A percentile compares a stretch with the other conserved stretches of the same genome.
Conservation (phyloP, 352 stramenopile genomes). For the Plasmopara muralis region DNA sequence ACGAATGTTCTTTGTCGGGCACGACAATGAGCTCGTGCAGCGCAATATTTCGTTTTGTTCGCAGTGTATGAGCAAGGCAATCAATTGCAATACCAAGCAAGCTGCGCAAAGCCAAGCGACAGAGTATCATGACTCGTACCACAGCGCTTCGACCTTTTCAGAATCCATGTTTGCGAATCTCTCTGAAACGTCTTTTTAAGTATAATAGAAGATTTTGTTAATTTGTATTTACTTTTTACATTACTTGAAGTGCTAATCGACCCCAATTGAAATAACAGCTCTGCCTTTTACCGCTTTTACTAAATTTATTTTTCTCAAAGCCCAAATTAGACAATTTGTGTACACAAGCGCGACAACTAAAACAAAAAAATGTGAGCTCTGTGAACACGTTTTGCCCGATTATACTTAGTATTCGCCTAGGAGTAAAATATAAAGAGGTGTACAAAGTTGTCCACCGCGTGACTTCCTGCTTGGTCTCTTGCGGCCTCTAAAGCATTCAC, state of each 20-base stretch:
- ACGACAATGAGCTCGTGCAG: slow-evolving; percentile 24
- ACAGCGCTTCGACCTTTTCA: slow-evolving; percentile 19
- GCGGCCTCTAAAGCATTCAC: not conserved
- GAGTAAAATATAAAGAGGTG: not conserved
- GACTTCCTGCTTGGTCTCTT: not conserved
- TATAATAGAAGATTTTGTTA: slow-evolving; percentile 2
- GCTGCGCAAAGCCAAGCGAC: slow-evolving; percentile 21
- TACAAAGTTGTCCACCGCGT: not conserved
- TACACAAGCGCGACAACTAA: too few relatives aligned
- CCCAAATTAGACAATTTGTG: too few relatives aligned
- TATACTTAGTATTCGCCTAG: not conserved
- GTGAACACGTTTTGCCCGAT: not conserved
- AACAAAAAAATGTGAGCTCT: not conserved
- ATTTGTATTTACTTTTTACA: too few relatives aligned
- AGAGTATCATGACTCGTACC: slow-evolving; percentile 23
- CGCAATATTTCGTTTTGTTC: slow-evolving; percentile 34
- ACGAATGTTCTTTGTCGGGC: slow-evolving; percentile 33
- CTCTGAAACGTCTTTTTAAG: slow-evolving; percentile 14
- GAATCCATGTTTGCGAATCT: slow-evolving; percentile 14
- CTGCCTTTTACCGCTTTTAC: too few relatives aligned
- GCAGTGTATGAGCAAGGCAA: slow-evolving; percentile 34
- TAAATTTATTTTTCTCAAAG: too few relatives aligned
- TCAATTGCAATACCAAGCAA: slow-evolving; percentile 25
- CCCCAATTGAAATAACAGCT: not conserved
- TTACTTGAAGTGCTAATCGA: not conserved